Conservation (phyloP, 148 eudicot species). For the Vaccinium corymbosum region DNA sequence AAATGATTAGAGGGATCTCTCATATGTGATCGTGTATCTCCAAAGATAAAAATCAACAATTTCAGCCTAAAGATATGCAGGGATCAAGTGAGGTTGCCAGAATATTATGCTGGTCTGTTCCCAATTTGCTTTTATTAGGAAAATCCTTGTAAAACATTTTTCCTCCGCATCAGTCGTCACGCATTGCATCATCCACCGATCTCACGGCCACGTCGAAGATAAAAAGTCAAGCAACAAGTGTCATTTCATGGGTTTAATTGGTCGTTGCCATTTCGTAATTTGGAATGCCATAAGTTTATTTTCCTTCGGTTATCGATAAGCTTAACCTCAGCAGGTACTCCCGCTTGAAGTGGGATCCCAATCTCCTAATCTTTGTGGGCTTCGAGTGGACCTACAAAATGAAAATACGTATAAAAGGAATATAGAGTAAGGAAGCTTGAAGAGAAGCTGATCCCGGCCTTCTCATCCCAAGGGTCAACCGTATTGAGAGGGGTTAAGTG, state of each 20-base stretch:
- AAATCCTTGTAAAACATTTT: neutral
- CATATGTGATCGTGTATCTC: no score
- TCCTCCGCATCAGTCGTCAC: neutral
- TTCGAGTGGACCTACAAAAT: no score
- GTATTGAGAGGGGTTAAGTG: no score
- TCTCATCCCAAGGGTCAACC: no score
- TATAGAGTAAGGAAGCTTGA: neutral
- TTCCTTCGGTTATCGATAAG: neutral
- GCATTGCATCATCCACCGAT: neutral
- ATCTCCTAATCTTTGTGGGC: neutral
- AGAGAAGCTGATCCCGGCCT: neutral
- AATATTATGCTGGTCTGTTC: neutral
- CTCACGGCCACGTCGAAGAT: neutral
- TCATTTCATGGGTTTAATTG: neutral
- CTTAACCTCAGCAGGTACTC: no score
- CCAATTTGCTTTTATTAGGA: neutral
- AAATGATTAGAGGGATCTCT: no score
- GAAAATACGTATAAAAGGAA: neutral
- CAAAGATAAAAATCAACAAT: neutral
- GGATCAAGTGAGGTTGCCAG: neutral
- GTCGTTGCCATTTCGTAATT: neutral
- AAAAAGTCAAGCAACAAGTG: neutral
- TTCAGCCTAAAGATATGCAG: neutral
- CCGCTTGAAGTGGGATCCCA: no score
- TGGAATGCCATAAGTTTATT: neutral